These are phyloP conservation scores for Rhazya stricta DNA, from an alignment of 257 asterid species.

Conservation along the genomic window DNA sequence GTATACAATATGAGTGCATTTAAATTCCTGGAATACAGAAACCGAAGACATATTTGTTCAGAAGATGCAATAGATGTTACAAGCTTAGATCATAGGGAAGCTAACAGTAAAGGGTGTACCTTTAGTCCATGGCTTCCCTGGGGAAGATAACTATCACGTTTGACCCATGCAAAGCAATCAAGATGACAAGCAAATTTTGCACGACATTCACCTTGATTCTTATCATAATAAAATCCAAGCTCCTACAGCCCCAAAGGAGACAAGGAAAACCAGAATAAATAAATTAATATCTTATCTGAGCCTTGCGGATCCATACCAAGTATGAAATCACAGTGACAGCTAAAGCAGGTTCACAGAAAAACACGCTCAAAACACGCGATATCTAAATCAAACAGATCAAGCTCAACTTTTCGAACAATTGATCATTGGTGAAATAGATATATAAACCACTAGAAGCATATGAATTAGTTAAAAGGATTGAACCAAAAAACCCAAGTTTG, in stretches of 20 bases:
- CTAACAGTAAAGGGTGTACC: conserved; percentile 34
- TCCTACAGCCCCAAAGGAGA: conserved; percentile 50
- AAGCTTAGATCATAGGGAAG: neutral
- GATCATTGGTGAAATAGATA: neutral
- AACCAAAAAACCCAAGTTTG: neutral
- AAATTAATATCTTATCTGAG: conserved; percentile 5
- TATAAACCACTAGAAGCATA: neutral
- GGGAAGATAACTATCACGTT: conserved; percentile 99
- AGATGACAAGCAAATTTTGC: conserved; percentile 97
- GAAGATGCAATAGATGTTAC: neutral
- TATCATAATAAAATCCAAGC: conserved; percentile 92
- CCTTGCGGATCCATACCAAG: conserved; percentile 8
- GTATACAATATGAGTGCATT: neutral
- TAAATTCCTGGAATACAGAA: neutral
- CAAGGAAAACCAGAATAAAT: conserved; percentile 10
- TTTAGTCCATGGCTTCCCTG: conserved; percentile 98
- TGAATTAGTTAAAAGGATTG: neutral
- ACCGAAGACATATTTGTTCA: neutral
- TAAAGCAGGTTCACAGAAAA: neutral
- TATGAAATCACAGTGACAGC: neutral
- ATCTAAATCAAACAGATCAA: neutral
- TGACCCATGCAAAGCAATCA: conserved; percentile 99
- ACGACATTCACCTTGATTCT: conserved; percentile 93
- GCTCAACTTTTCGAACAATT: neutral
- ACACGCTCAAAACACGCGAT: neutral